These are phyloP conservation scores for Aspergillus conjunctus DNA, from an alignment of 495 filamentous ascomycete genomes.

Conservation along the genomic window DNA sequence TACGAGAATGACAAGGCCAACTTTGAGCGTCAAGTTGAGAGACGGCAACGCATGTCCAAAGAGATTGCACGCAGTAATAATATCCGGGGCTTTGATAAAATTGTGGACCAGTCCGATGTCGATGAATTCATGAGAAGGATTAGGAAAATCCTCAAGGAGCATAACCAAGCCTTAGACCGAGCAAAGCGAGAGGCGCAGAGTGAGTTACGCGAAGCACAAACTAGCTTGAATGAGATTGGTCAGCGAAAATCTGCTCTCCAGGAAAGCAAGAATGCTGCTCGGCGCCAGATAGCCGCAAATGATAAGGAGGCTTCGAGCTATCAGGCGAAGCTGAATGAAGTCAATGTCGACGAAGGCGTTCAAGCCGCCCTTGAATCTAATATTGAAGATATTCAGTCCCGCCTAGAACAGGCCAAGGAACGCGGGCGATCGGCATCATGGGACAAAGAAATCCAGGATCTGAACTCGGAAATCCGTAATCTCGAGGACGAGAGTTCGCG, in stretches of 20 bases:
- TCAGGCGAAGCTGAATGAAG: conserved; percentile 64
- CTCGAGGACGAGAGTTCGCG: conserved; percentile 69
- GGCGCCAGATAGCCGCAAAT: conserved; percentile 66
- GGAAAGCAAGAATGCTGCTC: conserved; percentile 69
- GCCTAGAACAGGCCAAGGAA: conserved; percentile 61
- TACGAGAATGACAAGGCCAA: conserved; percentile 83
- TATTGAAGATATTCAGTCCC: conserved; percentile 65
- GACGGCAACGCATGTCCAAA: conserved; percentile 71
- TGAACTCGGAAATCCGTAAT: conserved; percentile 61
- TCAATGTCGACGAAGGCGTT: conserved; percentile 81
- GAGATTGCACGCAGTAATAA: conserved; percentile 77
- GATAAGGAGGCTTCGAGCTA: conserved; percentile 65
- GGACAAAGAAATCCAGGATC: conserved; percentile 66
- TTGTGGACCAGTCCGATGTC: conserved; percentile 73
- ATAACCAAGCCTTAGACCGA: conserved; percentile 72
- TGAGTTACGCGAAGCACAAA: conserved; percentile 68
- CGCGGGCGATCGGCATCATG: conserved; percentile 62
- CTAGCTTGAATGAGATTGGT: conserved; percentile 66
- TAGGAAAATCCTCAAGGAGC: conserved; percentile 72
- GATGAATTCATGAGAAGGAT: conserved; percentile 77
- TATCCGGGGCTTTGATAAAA: conserved; percentile 79
- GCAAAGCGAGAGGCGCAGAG: conserved; percentile 70
- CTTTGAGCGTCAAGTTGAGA: conserved; percentile 74
- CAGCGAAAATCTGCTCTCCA: conserved; percentile 65
- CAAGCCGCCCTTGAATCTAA: conserved; percentile 73